These are phyloP conservation scores for Emergomyces africanus DNA, from an alignment of 2,329 filamentous ascomycete genomes.

Conservation along the genomic window DNA sequence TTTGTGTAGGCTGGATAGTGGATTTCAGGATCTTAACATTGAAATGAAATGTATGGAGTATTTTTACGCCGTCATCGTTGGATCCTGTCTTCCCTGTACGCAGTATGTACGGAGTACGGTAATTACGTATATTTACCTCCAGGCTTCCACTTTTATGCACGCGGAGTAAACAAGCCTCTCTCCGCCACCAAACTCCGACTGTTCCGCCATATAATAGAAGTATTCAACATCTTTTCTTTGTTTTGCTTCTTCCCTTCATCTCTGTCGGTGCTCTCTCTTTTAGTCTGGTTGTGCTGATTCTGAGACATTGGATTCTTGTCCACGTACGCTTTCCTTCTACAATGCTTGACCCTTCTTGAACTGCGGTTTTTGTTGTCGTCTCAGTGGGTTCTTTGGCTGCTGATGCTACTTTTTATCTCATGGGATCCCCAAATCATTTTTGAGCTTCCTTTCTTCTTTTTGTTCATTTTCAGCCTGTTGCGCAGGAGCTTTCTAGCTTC, in stretches of 20 bases:
- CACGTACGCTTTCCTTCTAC: background rate
- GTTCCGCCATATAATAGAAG: background rate
- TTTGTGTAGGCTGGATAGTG: too few species aligned
- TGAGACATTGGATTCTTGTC: background rate
- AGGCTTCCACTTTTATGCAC: too few species aligned
- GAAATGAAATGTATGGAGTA: too few species aligned
- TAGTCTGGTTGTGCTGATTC: background rate
- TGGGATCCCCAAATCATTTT: background rate
- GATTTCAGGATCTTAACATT: too few species aligned
- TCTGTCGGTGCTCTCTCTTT: background rate
- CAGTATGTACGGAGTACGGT: too few species aligned
- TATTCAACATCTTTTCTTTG: background rate
- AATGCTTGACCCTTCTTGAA: background rate
- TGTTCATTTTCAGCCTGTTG: background rate
- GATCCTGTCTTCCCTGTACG: background rate
- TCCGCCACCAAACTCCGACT: background rate
- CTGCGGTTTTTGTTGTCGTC: background rate
- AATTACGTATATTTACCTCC: background rate
- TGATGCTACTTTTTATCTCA: background rate
- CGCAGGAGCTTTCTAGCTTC: background rate
- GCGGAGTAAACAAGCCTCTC: too few species aligned
- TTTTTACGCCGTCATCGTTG: too few species aligned
- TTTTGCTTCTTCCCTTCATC: background rate
- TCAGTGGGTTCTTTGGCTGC: background rate
- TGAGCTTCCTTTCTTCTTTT: background rate